Base-by-base conservation (phyloP, 2,329 filamentous ascomycete genomes). In the Pseudogymnoascus verrucosus region DNA sequence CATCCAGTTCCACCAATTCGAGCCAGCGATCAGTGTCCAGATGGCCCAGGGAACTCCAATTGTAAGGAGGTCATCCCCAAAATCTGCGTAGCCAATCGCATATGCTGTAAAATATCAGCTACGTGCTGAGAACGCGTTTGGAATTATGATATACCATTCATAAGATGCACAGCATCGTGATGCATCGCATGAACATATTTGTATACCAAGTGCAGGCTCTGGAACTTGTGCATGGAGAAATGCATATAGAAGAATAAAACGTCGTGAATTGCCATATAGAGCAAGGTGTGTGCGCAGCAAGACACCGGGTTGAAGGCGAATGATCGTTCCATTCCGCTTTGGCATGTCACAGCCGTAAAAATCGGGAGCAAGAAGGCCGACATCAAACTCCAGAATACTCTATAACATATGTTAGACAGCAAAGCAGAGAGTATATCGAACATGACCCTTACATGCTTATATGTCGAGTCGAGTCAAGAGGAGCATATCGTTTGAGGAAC, bases 1-100 rank as follows among this genome's bases (percentile, higher is more conserved):
- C 23, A 51, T 51, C 44, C 44, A 51, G 23, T 51, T 51, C 44
- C 44, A 51, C 44, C 44, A 51, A 51, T 51, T 51, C 14, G 44
- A 51, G 7, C 44, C 44, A 8, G 44, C 44, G 23, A 28, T 28
- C 23, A 51, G 44, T 51, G 23, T 51, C 44, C 23, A 51, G 44
- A 51, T 51, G 23, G 44, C 14, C 44, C 44, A 51, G 44, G 23
- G 44, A 28, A 51, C 19, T 14, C 42, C 42, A 26, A 47, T 26
- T 47, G 42, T 47, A 19, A 47, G 42, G 21, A 47, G 21, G 11
- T 47, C 42, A 3, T 47, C 42, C 7, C 21, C 42, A n/a, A 47
- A 47, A 26, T 47, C 42, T 7, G 42, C 42, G 19, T 47, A 47
- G 11, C 42, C 42, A 26, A 26, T 26, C 5, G 42, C 21, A 47